phyloP scores from a whole-genome alignment of 768 basidiomycete genomes.

The Pleurotus cornucopiae region DNA sequence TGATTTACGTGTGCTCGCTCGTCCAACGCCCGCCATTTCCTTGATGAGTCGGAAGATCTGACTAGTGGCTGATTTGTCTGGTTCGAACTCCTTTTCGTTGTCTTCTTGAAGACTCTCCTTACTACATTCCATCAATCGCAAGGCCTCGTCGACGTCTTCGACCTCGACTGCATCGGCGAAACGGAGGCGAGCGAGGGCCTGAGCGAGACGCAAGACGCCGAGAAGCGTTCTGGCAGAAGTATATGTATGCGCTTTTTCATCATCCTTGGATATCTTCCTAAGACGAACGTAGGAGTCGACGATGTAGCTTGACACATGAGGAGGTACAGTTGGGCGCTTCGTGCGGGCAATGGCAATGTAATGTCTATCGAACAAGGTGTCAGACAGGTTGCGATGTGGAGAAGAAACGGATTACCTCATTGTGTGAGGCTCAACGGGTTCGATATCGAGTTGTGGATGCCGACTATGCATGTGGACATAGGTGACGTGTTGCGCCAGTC shows the following conservation, averaged over 20 bases:
- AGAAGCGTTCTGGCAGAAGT: slow-evolving; percentile 95
- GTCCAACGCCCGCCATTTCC: slow-evolving; percentile 59
- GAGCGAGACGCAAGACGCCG: slow-evolving; percentile 89
- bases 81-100: slow-evolving; percentile 60
- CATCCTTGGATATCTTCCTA: slow-evolving; percentile 89
- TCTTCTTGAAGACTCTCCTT: slow-evolving; percentile 89
- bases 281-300: slow-evolving; percentile 95
- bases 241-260: slow-evolving; percentile 89
- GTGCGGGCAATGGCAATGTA: slow-evolving; percentile 92
- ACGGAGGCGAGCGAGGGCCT: slow-evolving; percentile 90
- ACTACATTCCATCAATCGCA: slow-evolving; percentile 95
- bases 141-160: slow-evolving; percentile 92
- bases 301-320: slow-evolving; percentile 84
- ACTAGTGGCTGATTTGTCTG: slow-evolving; percentile 75
- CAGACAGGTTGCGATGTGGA: not conserved
- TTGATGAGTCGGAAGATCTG: slow-evolving; percentile 92
- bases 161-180: slow-evolving; percentile 78
- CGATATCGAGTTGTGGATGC: slow-evolving; percentile 82
- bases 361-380: slow-evolving; percentile 47
- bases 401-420: slow-evolving; percentile 60
- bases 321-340: slow-evolving; percentile 86
- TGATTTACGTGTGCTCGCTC: slow-evolving; percentile 20
- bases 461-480: slow-evolving; percentile 95
- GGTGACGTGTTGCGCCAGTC: slow-evolving; percentile 94
- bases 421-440: slow-evolving; percentile 78